Evolutionary conservation across 495 filamentous ascomycete genomes (phyloP).

Genomic region (Aspergillus olivimuriae): DNA sequence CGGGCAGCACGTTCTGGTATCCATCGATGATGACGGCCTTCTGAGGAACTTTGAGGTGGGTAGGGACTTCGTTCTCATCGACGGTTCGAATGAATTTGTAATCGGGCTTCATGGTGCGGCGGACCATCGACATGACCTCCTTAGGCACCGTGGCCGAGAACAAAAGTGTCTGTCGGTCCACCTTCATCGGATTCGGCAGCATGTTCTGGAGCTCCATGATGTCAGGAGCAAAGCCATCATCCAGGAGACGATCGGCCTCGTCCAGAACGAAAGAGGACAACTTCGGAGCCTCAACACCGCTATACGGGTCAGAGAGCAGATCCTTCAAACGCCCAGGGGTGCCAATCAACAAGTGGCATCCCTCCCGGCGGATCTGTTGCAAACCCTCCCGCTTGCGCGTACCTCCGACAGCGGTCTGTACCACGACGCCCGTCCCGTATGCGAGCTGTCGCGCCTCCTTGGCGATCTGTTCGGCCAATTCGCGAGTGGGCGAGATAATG

Average conservation of each 20-base stretch:
- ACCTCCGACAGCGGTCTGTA: conserved; percentile 87
- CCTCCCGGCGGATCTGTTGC: conserved; percentile 54
- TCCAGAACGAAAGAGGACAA: conserved; percentile 82
- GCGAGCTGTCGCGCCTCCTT: conserved; percentile 72
- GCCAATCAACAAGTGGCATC: conserved; percentile 85
- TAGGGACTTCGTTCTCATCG: conserved; percentile 68
- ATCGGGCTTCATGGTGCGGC: conserved; percentile 58
- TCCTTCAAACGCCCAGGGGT: conserved; percentile 89
- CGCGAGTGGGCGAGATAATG: conserved; percentile 89
- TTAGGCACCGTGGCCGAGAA: conserved; percentile 88
- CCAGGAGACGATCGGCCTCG: conserved; percentile 88
- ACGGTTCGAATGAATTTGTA: conserved; percentile 85
- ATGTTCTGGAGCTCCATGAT: conserved; percentile 61
- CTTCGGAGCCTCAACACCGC: conserved; percentile 63
- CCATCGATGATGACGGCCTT: conserved; percentile 56
- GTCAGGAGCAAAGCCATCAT: conserved; percentile 79
- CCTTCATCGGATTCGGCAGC: conserved; percentile 54
- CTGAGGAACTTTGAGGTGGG: conserved; percentile 80
- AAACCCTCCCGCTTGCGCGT: conserved; percentile 64
- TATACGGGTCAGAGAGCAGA: conserved; percentile 62
- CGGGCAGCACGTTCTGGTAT: conserved; percentile 70
- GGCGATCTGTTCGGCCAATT: conserved; percentile 92
- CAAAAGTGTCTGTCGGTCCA: conserved; percentile 80
- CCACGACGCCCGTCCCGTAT: conserved; percentile 57
- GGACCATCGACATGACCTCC: conserved; percentile 75